Evolutionary conservation across 2,329 filamentous ascomycete species (phyloP), one percentile per base, ranked within the genome.

Genomic region (Monosporascus sp.): DNA sequence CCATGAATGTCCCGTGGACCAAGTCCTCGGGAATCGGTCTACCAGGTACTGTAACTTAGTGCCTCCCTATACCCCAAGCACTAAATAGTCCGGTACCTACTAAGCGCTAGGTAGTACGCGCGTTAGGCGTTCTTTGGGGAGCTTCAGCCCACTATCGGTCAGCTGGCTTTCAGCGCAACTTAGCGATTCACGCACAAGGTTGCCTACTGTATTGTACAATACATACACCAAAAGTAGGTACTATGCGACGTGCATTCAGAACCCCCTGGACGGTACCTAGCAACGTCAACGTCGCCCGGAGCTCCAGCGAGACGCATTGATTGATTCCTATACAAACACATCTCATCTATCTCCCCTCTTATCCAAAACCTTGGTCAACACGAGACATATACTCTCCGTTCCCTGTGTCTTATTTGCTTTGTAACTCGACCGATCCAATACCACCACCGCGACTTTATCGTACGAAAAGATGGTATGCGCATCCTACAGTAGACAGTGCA

Each of bases 401-500:
- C 11, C 31, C 31, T 31, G 31, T 35, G 11, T 5, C 2, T 35
- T 35, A 35, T 11, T 14, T 35, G 9, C 1, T 5, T 31, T 14
- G 5, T 35, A 9, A 14, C 31, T 35, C 9, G 9, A 35, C 31
- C 31, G 5, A 35, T 14, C 31, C 14, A 5, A 5, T 35, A 35
- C 31, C 31, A 35, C 11, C 31, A 14, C 11, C 31, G 31, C 4
- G 31, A 14, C 11, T 35, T 35, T 35, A 14, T 35, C 31, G 9
- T 35, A 35, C 31, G 9, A 11, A 35, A 31, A 35, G 31, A 35
- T 35, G 31, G 40, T 43, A 19, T 20, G 22, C 8, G 19, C 40
- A 20, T 37, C 38, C 26, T 6, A 20, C 22, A 24, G 7, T 44
- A 26, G 46, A 8, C 54, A 59, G 27, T 8, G 55, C 58, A 17